These are phyloP conservation scores for Plasmodium yoelii DNA, from an alignment of 169 alveolate genomes.

Conservation along the genomic window DNA sequence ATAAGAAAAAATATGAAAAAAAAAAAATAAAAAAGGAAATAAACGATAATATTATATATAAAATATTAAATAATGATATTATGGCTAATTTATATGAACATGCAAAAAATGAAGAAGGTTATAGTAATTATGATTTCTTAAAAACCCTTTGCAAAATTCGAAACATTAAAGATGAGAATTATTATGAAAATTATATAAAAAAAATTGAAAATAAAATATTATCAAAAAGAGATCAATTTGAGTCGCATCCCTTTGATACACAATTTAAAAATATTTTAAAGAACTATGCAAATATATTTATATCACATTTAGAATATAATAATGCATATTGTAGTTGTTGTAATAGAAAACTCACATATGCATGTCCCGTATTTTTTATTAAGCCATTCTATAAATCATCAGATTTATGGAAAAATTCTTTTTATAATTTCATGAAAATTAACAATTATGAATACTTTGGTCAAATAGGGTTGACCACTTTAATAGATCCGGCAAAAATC, in stretches of 20 bases:
- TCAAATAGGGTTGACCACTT: not conserved
- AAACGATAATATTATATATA: constrained; percentile 32
- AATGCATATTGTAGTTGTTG: constrained; percentile 64
- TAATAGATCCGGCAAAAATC: constrained; percentile 21
- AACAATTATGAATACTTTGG: constrained; percentile 66
- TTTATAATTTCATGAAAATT: constrained; percentile 72
- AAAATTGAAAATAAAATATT: constrained; percentile 67
- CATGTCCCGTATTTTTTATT: constrained; percentile 74
- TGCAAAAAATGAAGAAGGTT: constrained; percentile 45
- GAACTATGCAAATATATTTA: constrained; percentile 70
- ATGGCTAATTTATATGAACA: constrained; percentile 53
- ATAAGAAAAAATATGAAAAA: constrained; percentile 3
- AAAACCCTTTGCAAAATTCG: constrained; percentile 67
- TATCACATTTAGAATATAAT: constrained; percentile 30
- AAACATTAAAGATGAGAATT: constrained; percentile 32
- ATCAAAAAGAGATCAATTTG: constrained; percentile 76
- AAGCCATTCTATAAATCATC: constrained; percentile 69
- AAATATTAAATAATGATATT: constrained; percentile 29
- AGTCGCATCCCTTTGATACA: constrained; percentile 69
- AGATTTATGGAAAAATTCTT: constrained; percentile 58
- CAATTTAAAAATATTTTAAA: constrained; percentile 73
- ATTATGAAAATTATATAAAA: constrained; percentile 47
- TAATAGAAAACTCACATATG: constrained; percentile 43
- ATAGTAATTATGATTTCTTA: constrained; percentile 66
- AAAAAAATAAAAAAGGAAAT: constrained; percentile 26